Conservation (phyloP, 148 eudicot genomes). For the Heliosperma pusillum region DNA sequence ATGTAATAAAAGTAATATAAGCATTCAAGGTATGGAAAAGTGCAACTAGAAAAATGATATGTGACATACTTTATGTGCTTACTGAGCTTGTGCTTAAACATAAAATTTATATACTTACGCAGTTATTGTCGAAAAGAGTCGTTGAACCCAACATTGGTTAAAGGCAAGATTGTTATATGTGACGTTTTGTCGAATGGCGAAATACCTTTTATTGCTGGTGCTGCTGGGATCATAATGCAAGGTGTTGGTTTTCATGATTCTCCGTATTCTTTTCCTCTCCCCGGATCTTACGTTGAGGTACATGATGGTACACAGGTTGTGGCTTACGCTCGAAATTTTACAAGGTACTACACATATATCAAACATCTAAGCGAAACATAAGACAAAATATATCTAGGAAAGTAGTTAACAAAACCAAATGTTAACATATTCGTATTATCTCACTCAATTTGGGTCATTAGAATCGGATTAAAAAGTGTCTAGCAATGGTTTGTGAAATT, state of each 20-base stretch:
- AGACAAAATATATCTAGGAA: too few relatives aligned
- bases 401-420: too few relatives aligned
- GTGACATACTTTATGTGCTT: too few relatives aligned
- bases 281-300: constrained; percentile 22
- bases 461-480: too few relatives aligned
- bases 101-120: neutral
- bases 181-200: neutral
- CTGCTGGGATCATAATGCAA: constrained; percentile 30
- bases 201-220: constrained; percentile 22
- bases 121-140: constrained; percentile 17
- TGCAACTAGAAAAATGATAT: too few relatives aligned
- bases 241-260: neutral
- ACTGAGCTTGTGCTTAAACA: too few relatives aligned
- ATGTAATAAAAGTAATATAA: too few relatives aligned
- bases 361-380: too few relatives aligned
- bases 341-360: constrained; percentile 16
- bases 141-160: constrained; percentile 22
- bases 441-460: too few relatives aligned
- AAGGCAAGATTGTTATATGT: constrained; percentile 27
- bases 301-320: constrained; percentile 21
- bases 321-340: constrained; percentile 21
- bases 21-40: too few relatives aligned
- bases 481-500: too few relatives aligned
- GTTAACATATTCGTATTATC: too few relatives aligned
- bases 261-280: constrained; percentile 17